Percentiles rank a stretch among this genome's conserved stretches.
phyloP scores from a whole-genome alignment of 202 grass and related monocot genomes.

The Bolboschoenoplectus hybrid region DNA sequence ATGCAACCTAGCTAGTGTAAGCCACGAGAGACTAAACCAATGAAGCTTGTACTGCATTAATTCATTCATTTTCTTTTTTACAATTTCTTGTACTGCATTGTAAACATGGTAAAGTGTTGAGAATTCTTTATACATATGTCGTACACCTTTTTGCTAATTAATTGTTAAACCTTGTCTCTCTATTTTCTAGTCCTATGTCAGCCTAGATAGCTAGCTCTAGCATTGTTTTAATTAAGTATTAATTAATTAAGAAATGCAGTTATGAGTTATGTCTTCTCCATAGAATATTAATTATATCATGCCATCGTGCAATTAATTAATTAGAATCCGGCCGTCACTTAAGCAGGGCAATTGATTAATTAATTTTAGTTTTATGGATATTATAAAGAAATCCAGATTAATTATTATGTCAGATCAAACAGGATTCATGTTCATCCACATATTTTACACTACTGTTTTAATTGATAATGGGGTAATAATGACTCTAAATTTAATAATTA shows the following conservation, averaged over 20 bases:
- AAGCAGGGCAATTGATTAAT: not conserved
- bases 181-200: not conserved
- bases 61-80: not conserved
- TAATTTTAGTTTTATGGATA: not conserved
- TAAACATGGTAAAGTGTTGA: not conserved
- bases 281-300: not conserved
- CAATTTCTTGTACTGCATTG: constrained; percentile 3
- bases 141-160: not conserved
- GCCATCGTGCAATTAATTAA: not conserved
- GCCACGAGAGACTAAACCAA: not conserved
- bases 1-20: not conserved
- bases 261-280: not conserved
- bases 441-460: not conserved
- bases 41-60: constrained; percentile 2
- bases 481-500: not conserved
- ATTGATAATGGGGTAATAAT: not conserved
- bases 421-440: not conserved
- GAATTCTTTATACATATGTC: not conserved
- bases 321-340: not conserved
- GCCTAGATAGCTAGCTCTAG: not conserved
- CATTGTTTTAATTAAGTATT: not conserved
- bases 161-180: not conserved
- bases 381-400: not conserved
- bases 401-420: not conserved
- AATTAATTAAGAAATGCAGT: not conserved